Base-by-base conservation (phyloP, 2,329 filamentous ascomycete species). In the Cordyceps cateniannulata region DNA sequence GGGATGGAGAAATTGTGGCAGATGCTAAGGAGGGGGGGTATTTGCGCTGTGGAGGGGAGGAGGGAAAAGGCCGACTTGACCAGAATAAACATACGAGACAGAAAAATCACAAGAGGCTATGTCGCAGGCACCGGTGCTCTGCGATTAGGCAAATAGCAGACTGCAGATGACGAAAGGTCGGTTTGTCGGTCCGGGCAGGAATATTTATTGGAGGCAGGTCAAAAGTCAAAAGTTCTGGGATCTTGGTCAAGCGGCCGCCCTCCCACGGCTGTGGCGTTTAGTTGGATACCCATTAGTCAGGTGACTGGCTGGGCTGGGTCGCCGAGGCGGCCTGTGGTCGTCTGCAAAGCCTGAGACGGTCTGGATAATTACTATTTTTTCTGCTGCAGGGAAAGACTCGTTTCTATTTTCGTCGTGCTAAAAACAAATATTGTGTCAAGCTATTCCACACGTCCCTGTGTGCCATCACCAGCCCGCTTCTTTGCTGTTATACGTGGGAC, bases 201-300 rank as follows among this genome's bases (percentile, higher is more conserved):
- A 48, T 40, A 53, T 44, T 53, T 53, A 32, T 12, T 22, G 12
- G 27, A 47, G 25, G 40, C 49, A 48, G 49, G 48, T 35, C 32
- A 35, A 35, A 24, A 24, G 47, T 47, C 22, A 59, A 60, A 60
- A 54, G 57, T 60, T 53, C 58, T 53, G 42, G 58, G 58, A 53
- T 60, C 58, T 60, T 60, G 58, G 35, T 53, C 7, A 40, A 60
- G 40, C 27, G 57, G 49, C 57, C 58, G 58, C 40, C 58, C 58
- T 54, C 58, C 58, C 42, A 61, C 59, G 59, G 59, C 52, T 56
- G 59, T 61, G 59, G 59, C 59, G 59, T 56, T 51, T 57, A 51
- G 53, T 40, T 55, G 51, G 45, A 51, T 61, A n/a, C 52, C 52
- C 59, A 57, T 61, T 56, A 56, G 59, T 61, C 59, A 61, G 59